Base-by-base conservation (phyloP, 2,329 filamentous ascomycete species). In the Ascochyta rabiei region DNA sequence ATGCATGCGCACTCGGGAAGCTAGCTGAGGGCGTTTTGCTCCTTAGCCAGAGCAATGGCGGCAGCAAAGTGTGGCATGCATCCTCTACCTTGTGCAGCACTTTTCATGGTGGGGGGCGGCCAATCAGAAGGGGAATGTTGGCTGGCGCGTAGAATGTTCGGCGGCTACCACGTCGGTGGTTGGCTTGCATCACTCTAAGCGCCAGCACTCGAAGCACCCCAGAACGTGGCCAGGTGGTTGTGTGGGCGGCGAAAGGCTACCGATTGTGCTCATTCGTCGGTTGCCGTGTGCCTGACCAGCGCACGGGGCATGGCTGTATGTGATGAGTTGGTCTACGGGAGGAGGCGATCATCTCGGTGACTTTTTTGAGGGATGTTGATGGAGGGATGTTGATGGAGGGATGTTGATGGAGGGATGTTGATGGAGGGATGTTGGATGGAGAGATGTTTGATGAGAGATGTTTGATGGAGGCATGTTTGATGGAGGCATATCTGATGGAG, bases 111-210 rank as follows among this genome's bases (percentile, higher is more conserved):
- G 54, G 48, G 48, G 50, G 40, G 45, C 51, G 57, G 45, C 72
- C 72, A 75, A 75, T 75, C 62, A 73, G 47, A 52, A 60, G 10
- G 64, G 46, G 46, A 45, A 60, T 63, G 63, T 63, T 62, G 51
- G 60, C 70, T 61, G 67, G 72, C 72, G 72, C 68, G 70, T 71
- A 60, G 53, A 57, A 57, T 62, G 57, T 56, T 44, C 57, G 64
- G 72, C 72, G 72, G 71, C 68, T 73, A 73, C 66, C 60, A 67
- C 64, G 63, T 65, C 62, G 66, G 68, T 73, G 69, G 69, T 72
- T 74, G 71, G 70, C 53, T 60, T 60, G 43, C 55, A 52, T 56
- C 49, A 53, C 64, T 62, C 61, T 74, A 75, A 72, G 72, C 72
- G 72, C 72, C 70, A 67, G 66, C 56, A 57, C 59, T 64, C 56